Base-by-base conservation (phyloP, 1,284 basidiomycete genomes). In the Boletus albobrunnescens region DNA sequence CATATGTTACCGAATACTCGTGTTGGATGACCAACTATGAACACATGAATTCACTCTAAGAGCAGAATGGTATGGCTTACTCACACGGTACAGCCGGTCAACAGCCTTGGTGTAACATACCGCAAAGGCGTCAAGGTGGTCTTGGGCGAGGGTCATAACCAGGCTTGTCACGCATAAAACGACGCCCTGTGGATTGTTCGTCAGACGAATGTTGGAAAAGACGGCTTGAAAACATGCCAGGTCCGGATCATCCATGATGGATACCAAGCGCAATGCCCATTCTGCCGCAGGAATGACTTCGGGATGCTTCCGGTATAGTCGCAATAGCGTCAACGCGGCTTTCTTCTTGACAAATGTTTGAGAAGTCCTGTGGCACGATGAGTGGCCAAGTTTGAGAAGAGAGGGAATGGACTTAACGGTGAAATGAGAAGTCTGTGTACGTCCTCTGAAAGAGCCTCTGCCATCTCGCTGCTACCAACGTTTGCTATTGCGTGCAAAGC, bases 401-500 rank as follows among this genome's bases (percentile, higher is more conserved):
- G 44, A 19, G 14, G n/a, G 14, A 37, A 32, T 41, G 4, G 76
- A 44, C 30, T 88, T 64, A 64, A 96, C 92, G 93, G 92, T 55
- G 94, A 97, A 60, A 99, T 98, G 50, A 99, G 76, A 22, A 96
- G 73, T 38, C 94, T 81, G 68, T 99, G 94, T 1, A 99, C 96
- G 57, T 95, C 92, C 55, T 91, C 91, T 7, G 81, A 84, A 36
- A 99, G 74, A 7, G 94, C 86, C 64, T 99, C 96, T 11, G 96
- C 94, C 93, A 99, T 99, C 69, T 98, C 96, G 61, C 87, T 89
- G 30, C 94, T 92, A 42, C 95, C 96, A 23, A 99, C 91, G 62
- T 97, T 99, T 13, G 96, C 96, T 55, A 99, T 97, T 2, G 95
- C 96, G 62, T 99, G 96, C 44, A 99, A 71, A 1, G 96, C 96